Evolutionary conservation across 768 basidiomycete species (phyloP), one percentile per base, ranked within the genome.

Genomic region (Wakefieldia striispora): DNA sequence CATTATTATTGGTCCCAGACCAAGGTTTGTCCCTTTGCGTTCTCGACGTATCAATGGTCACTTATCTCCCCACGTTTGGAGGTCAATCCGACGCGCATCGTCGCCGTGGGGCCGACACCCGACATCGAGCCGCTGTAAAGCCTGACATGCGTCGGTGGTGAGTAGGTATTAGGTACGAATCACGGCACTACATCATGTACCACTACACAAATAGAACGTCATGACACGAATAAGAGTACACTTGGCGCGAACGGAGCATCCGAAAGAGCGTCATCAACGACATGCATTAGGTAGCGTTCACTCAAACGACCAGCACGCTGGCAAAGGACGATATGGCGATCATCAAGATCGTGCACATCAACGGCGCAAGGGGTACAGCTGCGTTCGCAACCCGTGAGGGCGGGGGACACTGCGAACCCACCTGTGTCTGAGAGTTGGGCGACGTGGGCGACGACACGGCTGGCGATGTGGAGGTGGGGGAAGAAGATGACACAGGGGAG

Each of bases 61-160:
- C 47, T 62, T 42, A 61, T 41, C 10, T 29, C 23, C 2, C 29
- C 10, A 29, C 12, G 4, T 11, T n/a, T 7, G 16, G 56, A 92
- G 84, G 80, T 92, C 67, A 94, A 95, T 67, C 86, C 86, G 6
- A 78, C 81, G 6, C 79, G 86, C 39, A 70, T 95, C 57, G 83
- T 95, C 4, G 84, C 91, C 3, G 69, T 76, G 6, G 92, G 92
- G 1, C 92, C 91, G 0, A 65, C 79, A 45, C 86, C 85, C 1
- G 61, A 82, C 58, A 82, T 95, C 43, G 74, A 80, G 56, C 81
- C 87, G 1, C 61, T 88, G 61, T 83, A 33, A 7, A 14, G 24
- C 12, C 10, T 19, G 14, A 14, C 24, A 26, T 20, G 24, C 3
- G 13, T 20, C 19, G 10, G 16, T 10, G 42, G 13, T 12, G 36